phyloP scores from a whole-genome alignment of 2,329 filamentous ascomycete species.

The Pestalotiopsis sp. region DNA sequence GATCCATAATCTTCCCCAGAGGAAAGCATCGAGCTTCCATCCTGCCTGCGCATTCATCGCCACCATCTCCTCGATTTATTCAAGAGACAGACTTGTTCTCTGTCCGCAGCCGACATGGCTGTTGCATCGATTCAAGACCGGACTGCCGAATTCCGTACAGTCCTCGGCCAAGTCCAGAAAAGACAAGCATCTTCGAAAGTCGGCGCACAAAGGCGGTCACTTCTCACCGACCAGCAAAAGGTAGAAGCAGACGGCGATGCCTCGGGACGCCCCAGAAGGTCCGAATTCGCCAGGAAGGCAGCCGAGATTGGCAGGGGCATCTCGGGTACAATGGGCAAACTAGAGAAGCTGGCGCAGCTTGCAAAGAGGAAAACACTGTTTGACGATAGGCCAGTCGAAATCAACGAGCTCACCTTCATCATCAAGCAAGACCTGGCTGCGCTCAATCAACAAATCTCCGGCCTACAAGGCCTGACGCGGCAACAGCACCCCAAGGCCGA shows the following conservation, averaged over 20 bases:
- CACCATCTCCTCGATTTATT: not conserved
- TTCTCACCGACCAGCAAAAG: constrained; percentile 76
- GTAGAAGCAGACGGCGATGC: constrained; percentile 58
- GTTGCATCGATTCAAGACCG: constrained; percentile 90
- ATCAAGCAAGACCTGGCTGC: constrained; percentile 95
- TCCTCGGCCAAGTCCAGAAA: constrained; percentile 83
- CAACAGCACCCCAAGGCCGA: constrained; percentile 73
- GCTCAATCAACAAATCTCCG: constrained; percentile 83
- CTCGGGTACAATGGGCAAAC: constrained; percentile 87
- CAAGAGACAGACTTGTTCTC: not conserved
- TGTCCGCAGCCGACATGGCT: constrained; percentile 49
- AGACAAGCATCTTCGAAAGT: constrained; percentile 77
- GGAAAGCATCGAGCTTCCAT: not conserved
- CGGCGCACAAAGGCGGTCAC: constrained; percentile 77
- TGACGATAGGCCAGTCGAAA: constrained; percentile 94
- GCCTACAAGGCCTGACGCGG: constrained; percentile 76
- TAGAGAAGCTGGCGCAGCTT: constrained; percentile 90
- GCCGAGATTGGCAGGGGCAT: constrained; percentile 93
- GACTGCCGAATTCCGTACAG: constrained; percentile 91
- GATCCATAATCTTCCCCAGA: not conserved
- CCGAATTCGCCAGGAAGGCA: constrained; percentile 90
- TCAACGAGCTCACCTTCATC: constrained; percentile 94
- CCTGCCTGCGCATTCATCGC: not conserved
- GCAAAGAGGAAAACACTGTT: constrained; percentile 97
- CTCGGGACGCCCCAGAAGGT: constrained; percentile 60